Evolutionary conservation across 768 basidiomycete genomes (phyloP).

Genomic region (Rhizopogon vinicolor): DNA sequence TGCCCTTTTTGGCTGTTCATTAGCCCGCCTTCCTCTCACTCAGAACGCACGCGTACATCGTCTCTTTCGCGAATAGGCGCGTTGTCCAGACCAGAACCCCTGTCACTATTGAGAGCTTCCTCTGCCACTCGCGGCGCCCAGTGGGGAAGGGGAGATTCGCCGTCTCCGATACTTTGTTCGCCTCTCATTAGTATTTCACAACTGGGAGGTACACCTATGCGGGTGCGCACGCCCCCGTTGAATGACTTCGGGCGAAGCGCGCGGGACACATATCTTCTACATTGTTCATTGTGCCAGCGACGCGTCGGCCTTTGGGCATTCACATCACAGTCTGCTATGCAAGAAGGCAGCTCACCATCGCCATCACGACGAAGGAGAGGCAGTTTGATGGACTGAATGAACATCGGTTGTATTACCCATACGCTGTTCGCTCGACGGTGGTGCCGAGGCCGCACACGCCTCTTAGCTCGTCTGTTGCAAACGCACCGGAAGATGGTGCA

Average conservation of each 20-base stretch:
- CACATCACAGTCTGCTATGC: neutral
- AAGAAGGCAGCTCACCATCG: no score
- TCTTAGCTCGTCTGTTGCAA: slow-evolving; percentile 18
- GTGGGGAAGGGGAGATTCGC: no score
- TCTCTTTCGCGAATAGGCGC: slow-evolving; percentile 24
- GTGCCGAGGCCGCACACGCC: slow-evolving; percentile 50
- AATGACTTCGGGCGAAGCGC: slow-evolving; percentile 7
- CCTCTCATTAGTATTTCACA: slow-evolving; percentile 16
- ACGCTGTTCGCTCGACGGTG: slow-evolving; percentile 63
- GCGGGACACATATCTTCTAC: slow-evolving; percentile 50
- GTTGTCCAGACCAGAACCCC: slow-evolving; percentile 20
- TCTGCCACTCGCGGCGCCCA: slow-evolving; percentile 18
- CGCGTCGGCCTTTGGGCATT: slow-evolving; percentile 82
- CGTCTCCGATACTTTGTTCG: no score
- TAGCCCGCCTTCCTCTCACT: slow-evolving; percentile 22
- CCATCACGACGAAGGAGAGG: no score
- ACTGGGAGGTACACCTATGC: slow-evolving; percentile 11
- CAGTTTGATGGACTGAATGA: slow-evolving; percentile 45
- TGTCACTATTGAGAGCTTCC: slow-evolving; percentile 26
- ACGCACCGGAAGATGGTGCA: neutral
- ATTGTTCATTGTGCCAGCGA: slow-evolving; percentile 72
- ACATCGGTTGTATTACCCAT: slow-evolving; percentile 85
- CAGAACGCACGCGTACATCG: slow-evolving; percentile 7
- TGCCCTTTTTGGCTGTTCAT: slow-evolving; percentile 44
- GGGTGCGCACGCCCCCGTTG: slow-evolving; percentile 2